Percentiles rank a stretch among this genome's conserved stretches.
Evolutionary conservation across 768 basidiomycete species (phyloP).

Genomic region (Zangia roseola): DNA sequence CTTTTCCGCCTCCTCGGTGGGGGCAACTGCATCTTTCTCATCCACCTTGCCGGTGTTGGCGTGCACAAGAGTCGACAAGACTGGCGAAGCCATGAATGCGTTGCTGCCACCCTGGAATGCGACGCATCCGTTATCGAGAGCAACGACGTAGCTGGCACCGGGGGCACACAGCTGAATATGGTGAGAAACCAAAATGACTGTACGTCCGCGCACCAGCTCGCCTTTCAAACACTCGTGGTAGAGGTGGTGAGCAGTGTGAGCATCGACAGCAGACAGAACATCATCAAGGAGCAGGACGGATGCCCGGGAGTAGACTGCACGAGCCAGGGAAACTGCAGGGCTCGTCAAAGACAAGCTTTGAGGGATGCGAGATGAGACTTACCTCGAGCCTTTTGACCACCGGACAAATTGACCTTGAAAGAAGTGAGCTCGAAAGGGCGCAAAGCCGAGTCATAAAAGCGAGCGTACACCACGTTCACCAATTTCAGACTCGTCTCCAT

Average conservation of each 20-base stretch:
- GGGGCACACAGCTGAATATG: slow-evolving; percentile 87
- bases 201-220: slow-evolving; percentile 73
- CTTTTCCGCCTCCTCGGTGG: slow-evolving; percentile 3
- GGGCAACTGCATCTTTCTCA: slow-evolving; percentile 40
- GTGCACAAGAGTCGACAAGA: slow-evolving; percentile 66
- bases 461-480: slow-evolving; percentile 73
- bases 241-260: slow-evolving; percentile 80
- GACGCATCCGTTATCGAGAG: slow-evolving; percentile 69
- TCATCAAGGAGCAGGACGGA: slow-evolving; percentile 84
- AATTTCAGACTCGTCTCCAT: slow-evolving; percentile 85
- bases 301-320: slow-evolving; percentile 89
- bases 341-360: background rate
- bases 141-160: slow-evolving; percentile 78
- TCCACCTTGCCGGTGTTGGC: slow-evolving; percentile 41
- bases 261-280: slow-evolving; percentile 75
- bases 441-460: background rate
- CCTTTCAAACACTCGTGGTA: slow-evolving; percentile 78
- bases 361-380: background rate
- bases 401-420: slow-evolving; percentile 34
- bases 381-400: slow-evolving; percentile 71
- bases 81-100: slow-evolving; percentile 63
- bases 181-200: slow-evolving; percentile 89
- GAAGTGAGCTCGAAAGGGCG: background rate
- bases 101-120: slow-evolving; percentile 67
- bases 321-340: slow-evolving; percentile 61